Base-by-base conservation (phyloP, 2,329 filamentous ascomycete genomes). In the Penicillium sp. region DNA sequence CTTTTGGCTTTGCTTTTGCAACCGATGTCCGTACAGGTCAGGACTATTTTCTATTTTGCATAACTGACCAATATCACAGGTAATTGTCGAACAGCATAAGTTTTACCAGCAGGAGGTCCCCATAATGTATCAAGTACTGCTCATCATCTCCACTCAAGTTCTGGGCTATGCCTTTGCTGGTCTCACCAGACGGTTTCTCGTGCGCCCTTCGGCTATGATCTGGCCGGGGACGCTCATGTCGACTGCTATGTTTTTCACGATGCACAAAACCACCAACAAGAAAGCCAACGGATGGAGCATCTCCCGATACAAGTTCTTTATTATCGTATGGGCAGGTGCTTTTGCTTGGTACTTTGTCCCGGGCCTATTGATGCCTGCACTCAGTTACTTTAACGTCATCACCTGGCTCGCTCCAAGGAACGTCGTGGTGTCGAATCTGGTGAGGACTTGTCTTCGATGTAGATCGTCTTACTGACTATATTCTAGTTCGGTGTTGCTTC, bases 161-260 rank as follows among this genome's bases (percentile, higher is more conserved):
- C 73, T 94, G 27, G 89, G 89, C 11, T 94, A 94, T 65, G 84
- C 88, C 3, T 89, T 95, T 64, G 89, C 89, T 40, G 89, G 89
- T 1, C 74, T 95, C 35, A 87, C 87, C 1, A 77, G 88, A 47
- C 81, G 86, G 40, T 93, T 89, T 64, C 76, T 95, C 4, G 88
- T 95, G 23, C 81, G 87, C 22, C 89, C 89, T 0, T 87, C 86
- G 51, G 87, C 87, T 49, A 94, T 95, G 86, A 89, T 95, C 39
- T 95, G 89, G 89, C 89, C 89, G 1, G 85, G 86, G 18, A 94
- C 89, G 0, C 74, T 95, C 40, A 89, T 91, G 77, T 91, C 88
- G 16, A 88, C 87, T 0, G 85, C 88, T 59, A 90, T 95, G 86
- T 93, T 95, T 60, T 85, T 83, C 3, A 91, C 87, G 0, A 75